phyloP scores from a whole-genome alignment of 495 filamentous ascomycete genomes.

The Penicillium steckii region DNA sequence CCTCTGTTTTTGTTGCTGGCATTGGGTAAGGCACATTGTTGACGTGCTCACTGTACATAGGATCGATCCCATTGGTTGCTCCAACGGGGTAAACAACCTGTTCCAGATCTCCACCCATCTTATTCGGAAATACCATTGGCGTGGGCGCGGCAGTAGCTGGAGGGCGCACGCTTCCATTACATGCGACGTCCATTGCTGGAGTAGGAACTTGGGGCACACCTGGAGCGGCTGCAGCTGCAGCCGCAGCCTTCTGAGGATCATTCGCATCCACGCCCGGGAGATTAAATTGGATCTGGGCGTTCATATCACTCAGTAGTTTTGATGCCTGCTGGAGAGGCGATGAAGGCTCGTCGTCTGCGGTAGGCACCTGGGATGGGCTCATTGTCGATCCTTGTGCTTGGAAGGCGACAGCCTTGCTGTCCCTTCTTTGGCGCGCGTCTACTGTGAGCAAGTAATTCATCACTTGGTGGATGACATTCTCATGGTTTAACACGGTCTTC shows the following conservation, averaged over 20 bases:
- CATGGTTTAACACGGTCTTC: slow-evolving; percentile 84
- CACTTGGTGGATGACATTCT: slow-evolving; percentile 70
- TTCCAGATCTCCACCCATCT: slow-evolving; percentile 64
- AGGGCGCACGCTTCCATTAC: slow-evolving; percentile 38
- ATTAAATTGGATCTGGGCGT: slow-evolving; percentile 75
- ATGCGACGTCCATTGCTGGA: slow-evolving; percentile 42
- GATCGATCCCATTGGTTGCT: slow-evolving; percentile 86
- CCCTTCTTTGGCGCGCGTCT: slow-evolving; percentile 63
- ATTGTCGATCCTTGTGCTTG: slow-evolving; percentile 36
- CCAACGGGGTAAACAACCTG: slow-evolving; percentile 89
- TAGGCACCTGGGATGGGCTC: slow-evolving; percentile 43
- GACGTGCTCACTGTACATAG: slow-evolving; percentile 90
- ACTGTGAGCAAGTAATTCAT: slow-evolving; percentile 68
- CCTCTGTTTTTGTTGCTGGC: slow-evolving; percentile 53
- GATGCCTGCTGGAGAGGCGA: slow-evolving; percentile 86
- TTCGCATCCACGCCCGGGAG: slow-evolving; percentile 70
- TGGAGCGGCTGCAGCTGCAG: slow-evolving; percentile 15
- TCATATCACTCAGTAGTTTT: slow-evolving; percentile 79
- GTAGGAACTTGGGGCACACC: slow-evolving; percentile 40
- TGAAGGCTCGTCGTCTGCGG: slow-evolving; percentile 68
- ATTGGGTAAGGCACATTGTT: slow-evolving; percentile 85
- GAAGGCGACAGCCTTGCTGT: slow-evolving; percentile 56
- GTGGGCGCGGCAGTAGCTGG: slow-evolving; percentile 51
- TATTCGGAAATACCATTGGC: slow-evolving; percentile 50
- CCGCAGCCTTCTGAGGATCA: slow-evolving; percentile 60